Base-by-base conservation (phyloP, 148 eudicot genomes). In the Cornus kousa region DNA sequence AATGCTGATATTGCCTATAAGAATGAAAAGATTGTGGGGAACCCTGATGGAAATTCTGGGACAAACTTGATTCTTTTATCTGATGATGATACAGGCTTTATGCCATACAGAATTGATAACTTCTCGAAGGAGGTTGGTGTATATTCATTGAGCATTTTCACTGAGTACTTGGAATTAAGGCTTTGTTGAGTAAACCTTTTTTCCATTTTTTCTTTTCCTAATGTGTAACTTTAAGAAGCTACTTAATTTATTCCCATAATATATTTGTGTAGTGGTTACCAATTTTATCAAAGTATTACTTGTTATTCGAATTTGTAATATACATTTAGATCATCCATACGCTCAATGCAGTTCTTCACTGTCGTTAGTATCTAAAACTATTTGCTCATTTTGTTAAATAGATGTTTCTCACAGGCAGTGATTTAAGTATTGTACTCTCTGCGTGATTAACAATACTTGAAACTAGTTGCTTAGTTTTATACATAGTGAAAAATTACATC, bases 21-120 rank as follows among this genome's bases (percentile, higher is more conserved):
- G 82, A 92, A 96, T 80, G 94, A 89, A 73, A 87, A 88, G 83
- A 84, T 88, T 35, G 86, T 88, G 69, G 95, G 94, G 57, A 86
- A 87, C 82, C 76, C 87, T 64, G 81, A 74, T 75, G 91, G 91
- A 72, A 88, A 91, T 77, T 93, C 95, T 12, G 99, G 98, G 80
- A 96, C 99, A 76, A 90, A 86, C 89, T 87, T 93, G 79, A 91
- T 96, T 82, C 89, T 96, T 82, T 78, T 96, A 77, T 94, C 98
- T 16, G 92, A 92, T 86, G 99, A 96, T 87, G 97, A 96, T 86
- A 90, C 98, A 6, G 97, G 97, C 74, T 96, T 91, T 86, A 87
- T 96, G 89, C 98, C 99, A 11, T 96, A 96, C 81, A 87, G 99
- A 86, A 89, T 96, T 82, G 99, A 96, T 80, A 96, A 96, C 82